Evolutionary conservation across 2,329 filamentous ascomycete genomes (phyloP).

Genomic region (Talaromyces sp.): DNA sequence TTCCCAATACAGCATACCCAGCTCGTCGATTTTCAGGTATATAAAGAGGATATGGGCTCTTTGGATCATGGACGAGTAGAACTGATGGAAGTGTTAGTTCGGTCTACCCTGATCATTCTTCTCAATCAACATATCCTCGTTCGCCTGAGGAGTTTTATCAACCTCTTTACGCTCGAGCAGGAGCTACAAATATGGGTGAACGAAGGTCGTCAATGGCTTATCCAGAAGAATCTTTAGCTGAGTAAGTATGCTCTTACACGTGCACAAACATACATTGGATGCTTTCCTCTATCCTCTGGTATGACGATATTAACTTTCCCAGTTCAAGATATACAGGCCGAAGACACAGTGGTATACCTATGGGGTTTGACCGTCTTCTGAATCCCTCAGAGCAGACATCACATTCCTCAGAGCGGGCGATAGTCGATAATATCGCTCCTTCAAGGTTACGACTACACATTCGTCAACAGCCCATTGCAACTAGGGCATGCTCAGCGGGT

Average conservation of each 20-base stretch:
- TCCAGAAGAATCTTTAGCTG: background rate
- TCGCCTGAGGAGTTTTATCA: background rate
- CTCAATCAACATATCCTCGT: conserved; percentile 8
- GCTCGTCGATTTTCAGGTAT: conserved; percentile 2
- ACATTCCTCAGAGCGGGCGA: conserved; percentile 23
- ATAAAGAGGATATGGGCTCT: background rate
- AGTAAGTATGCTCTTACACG: background rate
- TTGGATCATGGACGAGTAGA: background rate
- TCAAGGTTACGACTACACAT: conserved; percentile 40
- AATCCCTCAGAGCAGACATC: conserved; percentile 25
- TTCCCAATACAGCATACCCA: conserved; percentile 1
- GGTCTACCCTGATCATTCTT: conserved; percentile 2
- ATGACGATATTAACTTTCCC: background rate
- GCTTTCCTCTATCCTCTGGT: background rate
- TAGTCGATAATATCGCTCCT: conserved; percentile 21
- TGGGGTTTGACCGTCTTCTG: conserved; percentile 37
- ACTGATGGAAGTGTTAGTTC: conserved; percentile 7
- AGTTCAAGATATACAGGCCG: conserved; percentile 6
- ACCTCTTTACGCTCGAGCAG: background rate
- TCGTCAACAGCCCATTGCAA: conserved; percentile 46
- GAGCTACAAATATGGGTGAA: background rate
- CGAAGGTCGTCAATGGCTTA: background rate
- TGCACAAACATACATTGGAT: background rate
- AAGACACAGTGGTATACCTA: conserved; percentile 29
- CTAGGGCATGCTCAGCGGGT: conserved; percentile 46